Evolutionary conservation across 2,329 filamentous ascomycete genomes (phyloP).

Genomic region (Pyrenophora graminea): DNA sequence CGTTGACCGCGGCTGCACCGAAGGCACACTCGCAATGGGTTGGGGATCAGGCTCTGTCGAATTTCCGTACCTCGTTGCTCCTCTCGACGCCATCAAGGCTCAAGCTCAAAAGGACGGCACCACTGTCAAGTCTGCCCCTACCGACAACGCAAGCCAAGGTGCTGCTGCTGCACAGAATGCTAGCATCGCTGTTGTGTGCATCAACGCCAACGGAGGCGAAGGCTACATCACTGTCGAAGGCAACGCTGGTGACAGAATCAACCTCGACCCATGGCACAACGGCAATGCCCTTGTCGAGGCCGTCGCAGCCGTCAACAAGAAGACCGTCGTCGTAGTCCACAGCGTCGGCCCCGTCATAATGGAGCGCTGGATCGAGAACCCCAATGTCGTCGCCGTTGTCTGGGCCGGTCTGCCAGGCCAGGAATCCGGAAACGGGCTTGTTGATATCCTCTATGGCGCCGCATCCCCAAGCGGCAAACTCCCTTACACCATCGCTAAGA

Average conservation of each 20-base stretch:
- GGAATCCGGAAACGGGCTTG: slow-evolving; percentile 52
- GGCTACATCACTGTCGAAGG: slow-evolving; percentile 55
- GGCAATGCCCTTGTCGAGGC: slow-evolving; percentile 49
- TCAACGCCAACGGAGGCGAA: slow-evolving; percentile 55
- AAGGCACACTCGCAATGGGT: slow-evolving; percentile 69
- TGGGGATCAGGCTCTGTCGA: slow-evolving; percentile 65
- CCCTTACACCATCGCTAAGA: slow-evolving; percentile 54
- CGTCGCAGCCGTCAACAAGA: slow-evolving; percentile 45
- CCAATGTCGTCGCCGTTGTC: slow-evolving; percentile 46
- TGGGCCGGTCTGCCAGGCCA: slow-evolving; percentile 47
- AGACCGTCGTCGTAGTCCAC: slow-evolving; percentile 47
- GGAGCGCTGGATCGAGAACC: slow-evolving; percentile 43
- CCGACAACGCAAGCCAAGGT: slow-evolving; percentile 44
- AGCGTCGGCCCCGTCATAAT: slow-evolving; percentile 45
- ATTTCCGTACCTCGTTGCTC: slow-evolving; percentile 51
- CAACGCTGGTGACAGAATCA: slow-evolving; percentile 54
- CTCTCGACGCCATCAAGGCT: slow-evolving; percentile 49
- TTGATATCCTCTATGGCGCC: slow-evolving; percentile 53
- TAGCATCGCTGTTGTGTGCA: slow-evolving; percentile 52
- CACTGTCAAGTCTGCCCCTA: slow-evolving; percentile 45
- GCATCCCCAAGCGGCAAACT: slow-evolving; percentile 58
- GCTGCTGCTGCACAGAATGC: slow-evolving; percentile 45
- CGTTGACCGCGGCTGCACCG: slow-evolving; percentile 65
- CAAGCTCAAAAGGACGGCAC: slow-evolving; percentile 46
- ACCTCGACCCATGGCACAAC: slow-evolving; percentile 54